Evolutionary conservation across 75 land plant genomes (phyloP), one percentile per base, ranked within the genome.

Genomic region (Pinus tabuliformis): DNA sequence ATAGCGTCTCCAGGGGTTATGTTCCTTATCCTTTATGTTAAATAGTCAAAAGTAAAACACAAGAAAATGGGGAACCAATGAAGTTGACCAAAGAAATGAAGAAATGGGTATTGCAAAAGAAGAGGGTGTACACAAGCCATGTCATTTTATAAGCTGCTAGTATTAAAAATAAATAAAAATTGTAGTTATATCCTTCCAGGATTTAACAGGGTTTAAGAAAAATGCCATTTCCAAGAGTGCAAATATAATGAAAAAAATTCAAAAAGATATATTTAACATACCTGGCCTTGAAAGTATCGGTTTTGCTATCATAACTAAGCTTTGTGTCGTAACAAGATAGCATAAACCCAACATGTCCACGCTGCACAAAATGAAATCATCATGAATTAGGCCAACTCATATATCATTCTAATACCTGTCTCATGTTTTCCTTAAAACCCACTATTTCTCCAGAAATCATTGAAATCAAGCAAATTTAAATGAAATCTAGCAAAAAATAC

Each of bases 321-420:
- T 95, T 87, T 45, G 98, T 97, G 87, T 95, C 98, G 85, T 94
- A 96, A 59, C 97, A 94, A 24, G 99, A 96, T 54, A 96, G 75
- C 89, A 96, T 86, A 81, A 96, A 96, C 3, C 99, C 95, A 52
- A 87, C 95, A 86, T 94, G 97, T 21, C 97, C 99, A 83, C 89
- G 86, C 97, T 96, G 89, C 82, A 78, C 22, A 59, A 20, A n/a
- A 30, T 68, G 21, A 68, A 68, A 68, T 20, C 72, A 68, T 1
- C 39, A 45, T 68, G 4, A 68, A 9, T 17, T 12, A 8, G 52
- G 39, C 13, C 22, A 39, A 68, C 49, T 20, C 52, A 42, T 20
- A 42, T 9, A 8, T 39, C 71, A 68, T 68, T 36, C 42, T 42
- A 37, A 36, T 2, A 37, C 20, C 22, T 36, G 49, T 66, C 22